Percentiles rank a stretch among this genome's conserved stretches.
phyloP scores from a whole-genome alignment of 257 asterid genomes.

The Nemophila menziesii region DNA sequence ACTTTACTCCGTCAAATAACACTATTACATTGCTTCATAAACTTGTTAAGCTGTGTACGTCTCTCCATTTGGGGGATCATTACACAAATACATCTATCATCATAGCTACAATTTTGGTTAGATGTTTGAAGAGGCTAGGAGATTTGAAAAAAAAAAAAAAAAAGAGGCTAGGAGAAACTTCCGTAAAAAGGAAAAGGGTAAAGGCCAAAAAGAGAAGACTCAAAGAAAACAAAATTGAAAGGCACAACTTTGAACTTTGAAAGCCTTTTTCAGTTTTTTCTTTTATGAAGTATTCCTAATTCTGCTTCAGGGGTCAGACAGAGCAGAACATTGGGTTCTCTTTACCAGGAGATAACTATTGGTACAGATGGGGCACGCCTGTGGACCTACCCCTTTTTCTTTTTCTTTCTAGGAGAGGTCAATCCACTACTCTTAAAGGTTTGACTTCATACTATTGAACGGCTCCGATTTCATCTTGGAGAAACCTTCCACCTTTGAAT shows the following conservation, averaged over 20 bases:
- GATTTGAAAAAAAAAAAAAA: too few species aligned
- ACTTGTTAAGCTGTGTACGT: too few species aligned
- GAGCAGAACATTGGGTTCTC: conserved; percentile 17
- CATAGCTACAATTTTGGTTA: too few species aligned
- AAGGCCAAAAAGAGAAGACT: conserved; percentile 25
- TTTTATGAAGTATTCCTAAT: not conserved
- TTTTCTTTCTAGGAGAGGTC: not conserved
- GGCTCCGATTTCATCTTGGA: conserved; percentile 12
- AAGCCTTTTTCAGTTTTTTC: conserved; percentile 10
- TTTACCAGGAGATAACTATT: conserved; percentile 8
- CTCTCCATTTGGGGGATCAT: too few species aligned
- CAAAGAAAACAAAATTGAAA: conserved; percentile 4
- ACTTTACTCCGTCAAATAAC: too few species aligned
- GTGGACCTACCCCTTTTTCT: conserved; percentile 1
- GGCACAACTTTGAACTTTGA: conserved; percentile 5
- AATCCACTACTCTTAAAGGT: conserved; percentile 13
- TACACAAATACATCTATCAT: too few species aligned
- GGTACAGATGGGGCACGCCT: conserved; percentile 24
- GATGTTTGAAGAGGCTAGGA: too few species aligned
- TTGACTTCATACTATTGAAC: conserved; percentile 31
- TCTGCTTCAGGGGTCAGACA: conserved; percentile 11
- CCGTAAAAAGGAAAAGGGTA: conserved; percentile 22
- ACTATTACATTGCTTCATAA: too few species aligned
- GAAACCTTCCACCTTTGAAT: not conserved
- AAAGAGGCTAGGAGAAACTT: conserved; percentile 8